Evolutionary conservation across 2,329 filamentous ascomycete species (phyloP), one percentile per base, ranked within the genome.

Genomic region (Epichloe sp.): DNA sequence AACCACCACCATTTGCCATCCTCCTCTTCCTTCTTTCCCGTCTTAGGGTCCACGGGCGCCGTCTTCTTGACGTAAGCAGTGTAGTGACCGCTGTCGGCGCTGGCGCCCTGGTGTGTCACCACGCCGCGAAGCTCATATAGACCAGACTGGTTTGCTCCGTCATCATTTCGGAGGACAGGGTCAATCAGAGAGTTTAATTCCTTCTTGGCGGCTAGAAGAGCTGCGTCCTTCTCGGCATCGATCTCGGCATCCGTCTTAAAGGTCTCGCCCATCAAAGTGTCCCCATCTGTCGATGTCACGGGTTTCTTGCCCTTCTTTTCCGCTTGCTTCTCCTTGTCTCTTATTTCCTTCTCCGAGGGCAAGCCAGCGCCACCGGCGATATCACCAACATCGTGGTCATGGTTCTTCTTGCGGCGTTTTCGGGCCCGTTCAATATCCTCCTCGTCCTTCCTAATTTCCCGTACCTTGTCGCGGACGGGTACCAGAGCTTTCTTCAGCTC

Each of bases 1-100:
- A 98, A 98, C 91, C 93, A 98, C 91, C 93, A 98, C 93, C 93
- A 98, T 62, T 89, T 95, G 59, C 87, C 89, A 63, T 95, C 88
- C 63, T 95, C 88, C 62, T 86, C 82, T 50, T 79, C 81, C 61
- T 80, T 75, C 72, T 88, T 87, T 58, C 87, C 88, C 19, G 84
- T 87, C 62, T 82, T 80, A 15, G 83, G 76, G 59, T 94, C 86
- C 52, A 88, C 71, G 10, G 74, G 71, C 0, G 79, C 83, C 54
- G 84, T 76, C 77, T 98, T 96, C 78, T 97, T 98, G 59, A 98
- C 87, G 65, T 95, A 98, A 0, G 90, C 85, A 4, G 94, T 98
- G 74, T 98, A 98, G 70, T 98, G 93, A 7, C 93, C 93, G 61
- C 91, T 96, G 69, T 98, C 93, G 19, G 93, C 93, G 64, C 89